Conservation (phyloP, 345 rosid genomes). For the Brassica rapa region DNA sequence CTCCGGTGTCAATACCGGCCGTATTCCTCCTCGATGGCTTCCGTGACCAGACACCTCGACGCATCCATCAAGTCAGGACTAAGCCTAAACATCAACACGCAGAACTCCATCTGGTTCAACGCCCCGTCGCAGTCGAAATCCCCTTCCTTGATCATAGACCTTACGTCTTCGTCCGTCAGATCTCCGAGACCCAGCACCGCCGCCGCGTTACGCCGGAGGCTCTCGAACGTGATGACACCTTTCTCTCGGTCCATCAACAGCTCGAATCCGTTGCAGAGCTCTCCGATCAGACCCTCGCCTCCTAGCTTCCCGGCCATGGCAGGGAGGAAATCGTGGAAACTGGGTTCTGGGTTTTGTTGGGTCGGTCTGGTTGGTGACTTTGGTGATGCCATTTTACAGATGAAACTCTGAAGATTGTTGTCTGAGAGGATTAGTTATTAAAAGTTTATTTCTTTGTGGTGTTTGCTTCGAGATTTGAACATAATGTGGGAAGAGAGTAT, state of each 20-base stretch:
- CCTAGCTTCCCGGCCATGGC: slow-evolving; percentile 79
- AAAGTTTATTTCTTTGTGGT: background rate
- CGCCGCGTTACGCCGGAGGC: slow-evolving; percentile 64
- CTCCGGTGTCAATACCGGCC: slow-evolving; percentile 17
- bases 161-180: slow-evolving; percentile 68
- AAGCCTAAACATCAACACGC: slow-evolving; percentile 82
- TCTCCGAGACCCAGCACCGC: slow-evolving; percentile 66
- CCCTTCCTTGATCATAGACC: slow-evolving; percentile 66
- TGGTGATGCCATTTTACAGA: slow-evolving; percentile 43
- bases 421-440: background rate
- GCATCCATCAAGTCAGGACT: slow-evolving; percentile 88
- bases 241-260: slow-evolving; percentile 65
- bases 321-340: slow-evolving; percentile 71
- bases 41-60: slow-evolving; percentile 58
- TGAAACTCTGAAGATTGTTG: background rate
- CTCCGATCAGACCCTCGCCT: slow-evolving; percentile 70
- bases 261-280: slow-evolving; percentile 82
- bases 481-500: background rate
- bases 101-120: slow-evolving; percentile 88
- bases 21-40: slow-evolving; percentile 59
- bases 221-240: slow-evolving; percentile 74
- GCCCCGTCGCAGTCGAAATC: slow-evolving; percentile 79
- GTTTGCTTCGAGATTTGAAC: background rate
- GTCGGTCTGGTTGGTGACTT: slow-evolving; percentile 33
- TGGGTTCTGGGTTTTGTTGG: slow-evolving; percentile 38